A percentile compares a stretch with the other conserved stretches of the same genome.
Evolutionary conservation across 768 basidiomycete species (phyloP).

Genomic region (Trametes gibbosa): DNA sequence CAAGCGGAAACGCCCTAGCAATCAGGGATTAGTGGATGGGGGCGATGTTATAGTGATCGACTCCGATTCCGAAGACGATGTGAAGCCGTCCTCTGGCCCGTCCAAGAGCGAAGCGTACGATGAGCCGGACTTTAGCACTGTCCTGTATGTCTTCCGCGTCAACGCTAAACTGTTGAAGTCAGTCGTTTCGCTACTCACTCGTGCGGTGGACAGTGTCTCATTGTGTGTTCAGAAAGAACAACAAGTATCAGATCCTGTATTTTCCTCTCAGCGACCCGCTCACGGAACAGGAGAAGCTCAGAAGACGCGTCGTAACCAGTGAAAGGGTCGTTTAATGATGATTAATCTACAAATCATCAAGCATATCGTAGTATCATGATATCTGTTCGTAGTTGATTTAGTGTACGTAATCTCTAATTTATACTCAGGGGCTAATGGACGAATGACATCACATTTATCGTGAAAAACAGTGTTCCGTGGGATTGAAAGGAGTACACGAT

Average conservation of each 20-base stretch:
- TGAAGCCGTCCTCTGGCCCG: background rate
- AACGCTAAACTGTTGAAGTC: slow-evolving; percentile 42
- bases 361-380: too few species aligned
- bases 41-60: slow-evolving; percentile 26
- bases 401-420: background rate
- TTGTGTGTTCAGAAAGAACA: background rate
- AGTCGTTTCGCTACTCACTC: slow-evolving; percentile 22
- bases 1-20: slow-evolving; percentile 8
- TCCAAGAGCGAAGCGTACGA: background rate
- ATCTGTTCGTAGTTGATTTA: background rate
- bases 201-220: slow-evolving; percentile 8
- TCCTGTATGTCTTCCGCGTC: slow-evolving; percentile 51
- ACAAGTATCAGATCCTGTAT: slow-evolving; percentile 79
- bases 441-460: too few species aligned
- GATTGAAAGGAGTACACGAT: too few species aligned
- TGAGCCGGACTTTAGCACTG: slow-evolving; percentile 30
- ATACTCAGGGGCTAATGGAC: too few species aligned
- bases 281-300: slow-evolving; percentile 46
- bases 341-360: background rate
- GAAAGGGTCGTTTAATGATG: slow-evolving; percentile 29
- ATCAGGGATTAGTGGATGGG: background rate
- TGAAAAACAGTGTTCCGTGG: too few species aligned
- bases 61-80: slow-evolving; percentile 28
- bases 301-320: slow-evolving; percentile 54
- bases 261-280: slow-evolving; percentile 73